Evolutionary conservation across 1,284 basidiomycete genomes (phyloP), one percentile per base, ranked within the genome.

Genomic region (Trichosporon asahii): DNA sequence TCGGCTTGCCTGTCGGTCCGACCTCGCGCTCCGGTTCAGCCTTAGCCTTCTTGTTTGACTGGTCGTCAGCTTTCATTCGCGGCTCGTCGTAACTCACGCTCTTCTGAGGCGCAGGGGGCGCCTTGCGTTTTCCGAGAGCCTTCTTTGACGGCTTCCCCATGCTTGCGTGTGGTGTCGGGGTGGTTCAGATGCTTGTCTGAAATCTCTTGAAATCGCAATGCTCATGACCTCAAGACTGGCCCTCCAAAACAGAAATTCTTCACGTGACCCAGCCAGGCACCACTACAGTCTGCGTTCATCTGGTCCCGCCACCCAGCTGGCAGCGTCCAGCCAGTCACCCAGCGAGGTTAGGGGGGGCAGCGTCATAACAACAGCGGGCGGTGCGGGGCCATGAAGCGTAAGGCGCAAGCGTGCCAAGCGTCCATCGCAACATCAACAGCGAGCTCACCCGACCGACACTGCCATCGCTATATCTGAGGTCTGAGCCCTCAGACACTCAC

Each of bases 1-100:
- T 82, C 9, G 80, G 80, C 68, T 80, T 80, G 25, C 81, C 82
- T 6, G 77, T 79, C 2, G 78, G 77, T 21, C 77, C 77, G 7
- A 71, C 60, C 55, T 73, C 71, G 33, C 40, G 57, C 15, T 63
- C 66, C 12, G 60, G 64, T 9, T 40, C 40, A 7, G 70, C 66
- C 44, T 74, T 68, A 11, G 40, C 68, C 29, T 69, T 67, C 64
- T 68, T 66, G 68, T 71, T 69, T 14, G 66, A 33, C 71, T 69
- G 66, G 6, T 9, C n/a, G 55, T 71, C 37, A 68, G 71, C 35
- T 4, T 11, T 11, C 0, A n/a, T 27, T 0, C 31, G 15, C 15
- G 18, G 6, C 14, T 11, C 3, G 25, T 31, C 14, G 18, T 5
- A 14, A 65, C 71, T 68, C 70, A 73, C 72, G 37, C 57, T 66